Conservation (phyloP, 2,329 filamentous ascomycete species). For the Metarhizium brunneum region DNA sequence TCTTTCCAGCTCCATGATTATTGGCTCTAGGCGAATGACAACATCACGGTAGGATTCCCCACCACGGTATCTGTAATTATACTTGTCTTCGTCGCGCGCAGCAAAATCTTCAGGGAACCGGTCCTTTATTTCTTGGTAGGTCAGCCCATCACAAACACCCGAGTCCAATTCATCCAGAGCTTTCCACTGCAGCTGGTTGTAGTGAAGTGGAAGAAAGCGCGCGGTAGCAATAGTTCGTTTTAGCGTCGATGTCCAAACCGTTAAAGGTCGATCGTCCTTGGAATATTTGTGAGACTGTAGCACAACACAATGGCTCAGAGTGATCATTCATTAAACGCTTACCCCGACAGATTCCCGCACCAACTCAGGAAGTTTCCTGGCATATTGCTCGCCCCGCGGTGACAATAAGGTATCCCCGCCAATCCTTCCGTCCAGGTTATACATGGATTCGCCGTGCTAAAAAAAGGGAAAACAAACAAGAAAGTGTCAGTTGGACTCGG, state of each 20-base stretch:
- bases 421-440: constrained; percentile 83
- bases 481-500: not conserved
- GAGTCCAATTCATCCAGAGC: constrained; percentile 95
- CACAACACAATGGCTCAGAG: not conserved
- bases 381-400: constrained; percentile 77
- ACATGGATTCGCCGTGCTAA: constrained; percentile 88
- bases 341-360: constrained; percentile 82
- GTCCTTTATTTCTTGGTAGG: constrained; percentile 90
- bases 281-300: constrained; percentile 6
- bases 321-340: constrained; percentile 23
- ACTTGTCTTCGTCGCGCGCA: constrained; percentile 95
- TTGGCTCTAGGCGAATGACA: constrained; percentile 93
- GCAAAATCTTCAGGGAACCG: constrained; percentile 89
- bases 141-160: constrained; percentile 92
- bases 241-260: constrained; percentile 54
- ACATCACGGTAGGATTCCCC: constrained; percentile 95
- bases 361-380: constrained; percentile 72
- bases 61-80: constrained; percentile 97
- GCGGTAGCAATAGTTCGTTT: constrained; percentile 87
- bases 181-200: constrained; percentile 97
- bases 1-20: constrained; percentile 98
- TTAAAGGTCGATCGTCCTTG: constrained; percentile 50
- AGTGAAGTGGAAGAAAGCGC: constrained; percentile 67
- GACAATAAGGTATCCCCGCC: constrained; percentile 88
- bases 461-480: not conserved